phyloP scores from a whole-genome alignment of 495 filamentous ascomycete species.

The Bacidia rubella region DNA sequence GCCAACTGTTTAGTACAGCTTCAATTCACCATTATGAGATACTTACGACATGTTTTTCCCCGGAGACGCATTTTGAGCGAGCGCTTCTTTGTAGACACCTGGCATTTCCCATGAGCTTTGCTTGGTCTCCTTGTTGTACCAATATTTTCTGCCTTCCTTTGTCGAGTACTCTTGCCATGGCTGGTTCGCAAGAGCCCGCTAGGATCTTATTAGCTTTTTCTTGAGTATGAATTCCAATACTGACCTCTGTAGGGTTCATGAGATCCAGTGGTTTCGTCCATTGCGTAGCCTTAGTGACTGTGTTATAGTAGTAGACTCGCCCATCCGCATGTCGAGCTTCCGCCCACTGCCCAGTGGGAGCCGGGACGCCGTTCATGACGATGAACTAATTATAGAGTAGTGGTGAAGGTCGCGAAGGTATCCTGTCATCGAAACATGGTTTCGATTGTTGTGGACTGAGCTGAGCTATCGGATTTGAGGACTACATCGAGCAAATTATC shows the following conservation, averaged over 20 bases:
- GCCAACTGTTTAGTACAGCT: conserved; percentile 21
- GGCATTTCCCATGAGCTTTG: conserved; percentile 94
- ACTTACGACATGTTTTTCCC: conserved; percentile 48
- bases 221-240: conserved; percentile 18
- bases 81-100: conserved; percentile 60
- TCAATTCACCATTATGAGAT: conserved; percentile 6
- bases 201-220: conserved; percentile 3
- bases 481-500: too few relatives aligned
- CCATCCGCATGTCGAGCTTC: conserved; percentile 76
- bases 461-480: too few relatives aligned
- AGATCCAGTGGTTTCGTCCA: conserved; percentile 88
- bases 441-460: not conserved
- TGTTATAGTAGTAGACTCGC: conserved; percentile 86
- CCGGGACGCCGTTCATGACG: conserved; percentile 36
- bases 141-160: conserved; percentile 80
- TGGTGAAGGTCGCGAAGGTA: not conserved
- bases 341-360: conserved; percentile 53
- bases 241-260: conserved; percentile 77
- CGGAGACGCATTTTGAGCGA: conserved; percentile 41
- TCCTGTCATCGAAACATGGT: not conserved
- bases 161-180: conserved; percentile 91
- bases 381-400: not conserved
- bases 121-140: conserved; percentile 83
- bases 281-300: conserved; percentile 72
- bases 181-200: conserved; percentile 70